Percentiles rank a stretch among this genome's conserved stretches.
Evolutionary conservation across 257 asterid species (phyloP).

Genomic region (Solanum chiquidenum): DNA sequence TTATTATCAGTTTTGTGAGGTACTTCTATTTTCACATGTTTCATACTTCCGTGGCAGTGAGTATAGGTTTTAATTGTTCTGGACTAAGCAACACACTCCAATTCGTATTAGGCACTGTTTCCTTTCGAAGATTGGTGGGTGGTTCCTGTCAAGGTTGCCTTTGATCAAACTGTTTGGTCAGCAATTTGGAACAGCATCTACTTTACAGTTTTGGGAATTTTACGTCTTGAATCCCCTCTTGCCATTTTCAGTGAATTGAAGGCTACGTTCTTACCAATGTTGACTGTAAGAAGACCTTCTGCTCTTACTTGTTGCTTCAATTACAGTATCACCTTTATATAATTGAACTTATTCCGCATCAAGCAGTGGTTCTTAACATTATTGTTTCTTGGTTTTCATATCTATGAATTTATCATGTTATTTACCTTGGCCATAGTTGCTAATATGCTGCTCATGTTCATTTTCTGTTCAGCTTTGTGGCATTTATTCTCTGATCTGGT

Average conservation of each 20-base stretch:
- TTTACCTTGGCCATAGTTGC: not conserved
- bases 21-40: not conserved
- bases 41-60: not conserved
- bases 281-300: conserved; percentile 50
- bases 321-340: not conserved
- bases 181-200: conserved; percentile 87
- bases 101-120: conserved; percentile 51
- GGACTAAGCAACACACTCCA: not conserved
- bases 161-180: conserved; percentile 81
- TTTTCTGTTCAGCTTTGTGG: not conserved
- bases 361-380: not conserved
- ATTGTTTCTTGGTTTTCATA: not conserved
- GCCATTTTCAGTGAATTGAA: conserved; percentile 42
- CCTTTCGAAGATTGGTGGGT: conserved; percentile 92
- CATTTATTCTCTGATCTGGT: not conserved
- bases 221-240: conserved; percentile 68
- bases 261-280: conserved; percentile 77
- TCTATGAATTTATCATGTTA: not conserved
- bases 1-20: conserved; percentile 86
- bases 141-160: conserved; percentile 74
- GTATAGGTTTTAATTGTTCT: not conserved
- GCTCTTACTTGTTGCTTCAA: not conserved
- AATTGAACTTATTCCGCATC: not conserved
- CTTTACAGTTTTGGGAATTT: conserved; percentile 46
- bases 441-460: not conserved